Evolutionary conservation across 2,329 filamentous ascomycete species (phyloP), one percentile per base, ranked within the genome.

Genomic region (Shiraia bambusicola): DNA sequence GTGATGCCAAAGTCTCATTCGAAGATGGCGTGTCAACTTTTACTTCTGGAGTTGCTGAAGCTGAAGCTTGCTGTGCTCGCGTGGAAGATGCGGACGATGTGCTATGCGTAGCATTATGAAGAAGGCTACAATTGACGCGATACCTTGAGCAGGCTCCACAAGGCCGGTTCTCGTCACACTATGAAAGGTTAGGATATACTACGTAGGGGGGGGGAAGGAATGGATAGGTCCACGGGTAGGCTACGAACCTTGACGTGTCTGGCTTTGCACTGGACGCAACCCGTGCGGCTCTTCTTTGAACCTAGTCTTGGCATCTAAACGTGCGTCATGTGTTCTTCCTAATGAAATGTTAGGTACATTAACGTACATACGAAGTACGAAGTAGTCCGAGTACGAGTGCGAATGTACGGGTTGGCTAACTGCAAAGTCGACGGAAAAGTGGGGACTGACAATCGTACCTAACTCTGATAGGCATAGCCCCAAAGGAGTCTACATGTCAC

Each of bases 121-220:
- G 34, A 26, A 65, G 54, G 45, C 61, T 65, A 44, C 61, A 65
- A 29, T 58, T 52, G 5, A 58, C 61, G 26, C 50, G 45, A 42
- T 65, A 59, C 41, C 49, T 54, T 4, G 49, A 45, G 39, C 61
- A 65, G 27, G 57, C 56, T 36, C 50, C 50, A 30, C 61, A 64
- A 19, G 60, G 57, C 11, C 51, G 47, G 28, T 54, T 56, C 44
- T 65, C 60, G 24, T 64, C 59, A 44, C 61, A 65, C 62, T 64
- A 14, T 15, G 8, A 19, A 30, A 14, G n/a, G 40, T 50, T 6
- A 47, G 40, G 19, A 22, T 22, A 22, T 8, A 28, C n/a, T n/a
- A n/a, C n/a, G n/a, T n/a, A n/a, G n/a, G n/a, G n/a, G n/a, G n/a
- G n/a, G 33, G 28, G 28, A 37, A 13, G 22, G 28, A 28, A 27